A percentile compares a stretch with the other conserved stretches of the same genome.
Evolutionary conservation across 2,329 filamentous ascomycete species (phyloP).

Genomic region (Colletotrichum coccodes): DNA sequence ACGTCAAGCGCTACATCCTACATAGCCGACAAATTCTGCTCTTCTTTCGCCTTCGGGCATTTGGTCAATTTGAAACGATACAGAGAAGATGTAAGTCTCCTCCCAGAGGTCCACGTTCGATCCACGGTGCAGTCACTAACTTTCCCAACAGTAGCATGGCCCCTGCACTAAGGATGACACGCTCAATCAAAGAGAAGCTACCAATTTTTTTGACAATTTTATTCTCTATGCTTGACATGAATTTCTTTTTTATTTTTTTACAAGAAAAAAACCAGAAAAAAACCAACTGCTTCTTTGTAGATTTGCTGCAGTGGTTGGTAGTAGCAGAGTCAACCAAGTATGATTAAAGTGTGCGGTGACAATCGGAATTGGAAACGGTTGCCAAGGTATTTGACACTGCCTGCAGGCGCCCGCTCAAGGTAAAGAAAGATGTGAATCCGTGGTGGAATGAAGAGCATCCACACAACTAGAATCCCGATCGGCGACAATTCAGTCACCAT

Average conservation of each 20-base stretch:
- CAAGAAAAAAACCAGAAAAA: no score
- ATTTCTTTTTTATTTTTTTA: no score
- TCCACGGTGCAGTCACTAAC: not conserved
- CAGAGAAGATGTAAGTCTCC: slow-evolving; percentile 28
- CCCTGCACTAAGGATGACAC: slow-evolving; percentile 95
- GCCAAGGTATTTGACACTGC: no score
- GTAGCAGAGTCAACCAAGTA: no score
- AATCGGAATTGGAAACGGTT: no score
- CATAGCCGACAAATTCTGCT: not conserved
- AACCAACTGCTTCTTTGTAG: no score
- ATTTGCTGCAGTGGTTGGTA: no score
- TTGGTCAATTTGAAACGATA: slow-evolving; percentile 42
- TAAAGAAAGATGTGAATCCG: not conserved
- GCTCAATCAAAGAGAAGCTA: slow-evolving; percentile 84
- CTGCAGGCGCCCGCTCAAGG: no score
- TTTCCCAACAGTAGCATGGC: slow-evolving; percentile 71
- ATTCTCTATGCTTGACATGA: no score
- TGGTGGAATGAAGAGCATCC: no score
- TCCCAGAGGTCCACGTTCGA: not conserved
- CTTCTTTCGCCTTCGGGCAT: slow-evolving; percentile 39
- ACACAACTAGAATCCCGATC: no score
- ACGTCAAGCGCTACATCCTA: not conserved
- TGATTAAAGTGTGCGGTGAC: no score
- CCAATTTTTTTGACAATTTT: slow-evolving; percentile 47
- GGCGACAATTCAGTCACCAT: not conserved